Percentiles rank a stretch among this genome's conserved stretches.
These are phyloP conservation scores for Cymodocea nodosa DNA, from an alignment of 116 monocot species.

Conservation along the genomic window DNA sequence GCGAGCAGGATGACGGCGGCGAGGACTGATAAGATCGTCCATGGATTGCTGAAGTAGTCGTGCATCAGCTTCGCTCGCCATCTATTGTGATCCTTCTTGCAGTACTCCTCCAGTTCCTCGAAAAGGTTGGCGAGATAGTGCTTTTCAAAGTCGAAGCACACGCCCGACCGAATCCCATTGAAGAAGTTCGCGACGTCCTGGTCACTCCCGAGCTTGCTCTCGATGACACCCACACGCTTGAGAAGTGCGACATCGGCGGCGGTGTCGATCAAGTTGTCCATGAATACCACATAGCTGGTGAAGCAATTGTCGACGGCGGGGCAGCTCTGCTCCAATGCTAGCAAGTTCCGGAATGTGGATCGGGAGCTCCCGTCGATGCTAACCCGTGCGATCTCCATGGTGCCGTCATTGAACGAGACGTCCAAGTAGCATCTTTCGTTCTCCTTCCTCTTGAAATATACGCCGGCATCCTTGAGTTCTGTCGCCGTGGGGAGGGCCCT, in stretches of 20 bases:
- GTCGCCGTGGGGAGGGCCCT: background rate
- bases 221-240: background rate
- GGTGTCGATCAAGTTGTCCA: slow-evolving; percentile 1
- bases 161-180: background rate
- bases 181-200: background rate
- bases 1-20: too few species aligned
- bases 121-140: background rate
- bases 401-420: background rate
- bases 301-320: background rate
- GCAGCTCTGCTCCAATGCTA: background rate
- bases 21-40: background rate
- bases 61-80: background rate
- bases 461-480: background rate
- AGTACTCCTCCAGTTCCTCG: background rate
- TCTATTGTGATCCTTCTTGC: too few species aligned
- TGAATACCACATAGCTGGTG: background rate
- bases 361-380: background rate
- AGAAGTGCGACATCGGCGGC: background rate
- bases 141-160: background rate
- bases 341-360: background rate
- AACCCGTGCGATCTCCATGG: background rate
- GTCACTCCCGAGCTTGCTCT: background rate
- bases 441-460: background rate
- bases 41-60: background rate
- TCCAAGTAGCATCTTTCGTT: background rate